Evolutionary conservation across 768 basidiomycete genomes (phyloP).

Genomic region (Russula lepida): DNA sequence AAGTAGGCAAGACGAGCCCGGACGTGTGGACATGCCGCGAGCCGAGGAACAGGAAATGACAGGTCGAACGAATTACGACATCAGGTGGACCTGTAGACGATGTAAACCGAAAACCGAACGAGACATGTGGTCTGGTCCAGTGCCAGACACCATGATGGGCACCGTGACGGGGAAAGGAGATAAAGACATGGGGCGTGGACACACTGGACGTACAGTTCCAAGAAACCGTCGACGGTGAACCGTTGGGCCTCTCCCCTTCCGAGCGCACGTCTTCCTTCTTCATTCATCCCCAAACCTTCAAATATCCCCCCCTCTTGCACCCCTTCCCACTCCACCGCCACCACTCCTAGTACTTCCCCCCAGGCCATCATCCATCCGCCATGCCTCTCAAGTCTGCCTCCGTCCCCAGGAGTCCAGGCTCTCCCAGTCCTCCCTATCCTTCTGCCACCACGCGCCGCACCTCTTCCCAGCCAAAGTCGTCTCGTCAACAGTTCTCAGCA

Average conservation of each 20-base stretch:
- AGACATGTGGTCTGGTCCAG: constrained; percentile 12
- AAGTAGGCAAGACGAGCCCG: constrained; percentile 14
- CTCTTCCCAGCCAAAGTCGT: constrained; percentile 54
- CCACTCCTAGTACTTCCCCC: constrained; percentile 13
- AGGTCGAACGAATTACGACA: constrained; percentile 15
- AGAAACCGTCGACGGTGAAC: constrained; percentile 20
- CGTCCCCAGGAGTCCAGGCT: constrained; percentile 24
- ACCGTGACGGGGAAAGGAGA: constrained; percentile 16
- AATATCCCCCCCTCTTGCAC: constrained; percentile 22
- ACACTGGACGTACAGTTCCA: constrained; percentile 15
- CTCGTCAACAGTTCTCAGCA: constrained; percentile 82
- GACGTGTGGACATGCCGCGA: neutral
- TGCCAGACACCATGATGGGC: constrained; percentile 10
- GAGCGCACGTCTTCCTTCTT: constrained; percentile 13
- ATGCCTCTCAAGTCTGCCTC: constrained; percentile 25
- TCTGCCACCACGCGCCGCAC: constrained; percentile 29
- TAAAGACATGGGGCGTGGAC: constrained; percentile 15
- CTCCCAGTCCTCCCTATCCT: constrained; percentile 27
- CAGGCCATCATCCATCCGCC: neutral
- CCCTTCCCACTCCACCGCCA: constrained; percentile 13
- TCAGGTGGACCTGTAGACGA: constrained; percentile 4
- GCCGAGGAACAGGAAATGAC: constrained; percentile 17
- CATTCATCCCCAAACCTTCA: constrained; percentile 18
- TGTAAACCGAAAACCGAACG: constrained; percentile 12
- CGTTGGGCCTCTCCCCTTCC: constrained; percentile 14